Evolutionary conservation across 345 rosid genomes (phyloP), one percentile per base, ranked within the genome.

Genomic region (Melastoma malabathricum): DNA sequence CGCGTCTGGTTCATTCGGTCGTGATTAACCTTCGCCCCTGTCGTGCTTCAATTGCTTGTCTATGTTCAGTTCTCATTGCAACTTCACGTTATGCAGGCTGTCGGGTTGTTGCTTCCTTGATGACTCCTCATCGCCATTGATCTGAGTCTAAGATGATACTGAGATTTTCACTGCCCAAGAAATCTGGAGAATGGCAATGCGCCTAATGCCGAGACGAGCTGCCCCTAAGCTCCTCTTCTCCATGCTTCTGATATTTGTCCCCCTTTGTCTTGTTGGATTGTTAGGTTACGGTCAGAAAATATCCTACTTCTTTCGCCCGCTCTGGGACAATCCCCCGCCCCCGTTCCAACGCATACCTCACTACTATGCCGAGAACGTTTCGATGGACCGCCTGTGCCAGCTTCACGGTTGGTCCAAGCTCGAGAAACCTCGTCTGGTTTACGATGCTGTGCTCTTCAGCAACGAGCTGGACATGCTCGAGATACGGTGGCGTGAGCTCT

Each of bases 291-390:
- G 58, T 31, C 77, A 66, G 68, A 73, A 68, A 61, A 60, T 84
- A 43, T 62, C 86, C 15, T 82, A 80, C 47, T 54, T 90, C 20
- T 72, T 87, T 59, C 89, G 96, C 4, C 96, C 98, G 4, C 74
- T 90, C 43, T 90, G 96, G 96, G 95, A 86, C 74, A 72, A 70
- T 12, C 89, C 96, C 1, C 95, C 95, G 46, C 70, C 62, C 12
- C 80, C 96, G 5, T 90, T 90, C 62, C 56, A 53, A 45, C 82
- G 60, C 44, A 58, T 90, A 15, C 96, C 96, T 2, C 98, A 90
- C 73, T 90, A 72, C 68, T 90, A 90, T 57, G 93, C 98, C 0
- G 98, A 90, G 59, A 90, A 87, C 72, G 85, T 90, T 16, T 79
- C 96, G 3, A 77, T 82, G 78, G 78, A 73, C 41, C 87, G 77